Conservation (phyloP, 495 filamentous ascomycete species). For the Aspergillus leporis region DNA sequence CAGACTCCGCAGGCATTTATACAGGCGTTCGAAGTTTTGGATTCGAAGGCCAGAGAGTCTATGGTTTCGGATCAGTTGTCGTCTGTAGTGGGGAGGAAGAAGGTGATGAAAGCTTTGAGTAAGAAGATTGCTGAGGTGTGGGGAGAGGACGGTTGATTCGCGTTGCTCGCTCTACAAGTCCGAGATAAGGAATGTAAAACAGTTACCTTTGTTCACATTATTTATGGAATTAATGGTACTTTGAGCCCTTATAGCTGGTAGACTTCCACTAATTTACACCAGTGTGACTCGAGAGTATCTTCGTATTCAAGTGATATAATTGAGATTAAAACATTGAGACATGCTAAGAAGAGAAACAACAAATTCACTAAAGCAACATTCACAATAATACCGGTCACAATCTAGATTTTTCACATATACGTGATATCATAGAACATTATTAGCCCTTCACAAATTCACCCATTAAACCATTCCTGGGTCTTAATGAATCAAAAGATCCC, state of each 20-base stretch:
- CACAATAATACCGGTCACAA: no score
- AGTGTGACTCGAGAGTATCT: background rate
- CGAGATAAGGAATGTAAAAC: background rate
- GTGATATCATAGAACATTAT: no score
- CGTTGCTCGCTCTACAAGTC: conserved; percentile 4
- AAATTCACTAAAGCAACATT: no score
- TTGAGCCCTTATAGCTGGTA: background rate
- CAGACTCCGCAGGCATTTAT: conserved; percentile 69
- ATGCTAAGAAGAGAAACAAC: background rate
- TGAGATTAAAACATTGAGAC: background rate
- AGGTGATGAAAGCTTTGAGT: conserved; percentile 62
- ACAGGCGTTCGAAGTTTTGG: conserved; percentile 60
- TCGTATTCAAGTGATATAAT: background rate
- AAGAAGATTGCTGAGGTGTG: conserved; percentile 75
- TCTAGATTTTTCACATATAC: background rate
- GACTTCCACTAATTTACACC: background rate
- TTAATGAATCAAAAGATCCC: background rate
- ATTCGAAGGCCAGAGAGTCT: conserved; percentile 46
- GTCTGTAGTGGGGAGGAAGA: conserved; percentile 65
- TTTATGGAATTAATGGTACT: background rate
- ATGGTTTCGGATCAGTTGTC: conserved; percentile 56
- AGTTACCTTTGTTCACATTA: background rate
- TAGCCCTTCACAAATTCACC: background rate
- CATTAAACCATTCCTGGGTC: background rate
- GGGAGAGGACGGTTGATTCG: conserved; percentile 41